Base-by-base conservation (phyloP, 805 yeast genomes). In the Candida endomychidarum region DNA sequence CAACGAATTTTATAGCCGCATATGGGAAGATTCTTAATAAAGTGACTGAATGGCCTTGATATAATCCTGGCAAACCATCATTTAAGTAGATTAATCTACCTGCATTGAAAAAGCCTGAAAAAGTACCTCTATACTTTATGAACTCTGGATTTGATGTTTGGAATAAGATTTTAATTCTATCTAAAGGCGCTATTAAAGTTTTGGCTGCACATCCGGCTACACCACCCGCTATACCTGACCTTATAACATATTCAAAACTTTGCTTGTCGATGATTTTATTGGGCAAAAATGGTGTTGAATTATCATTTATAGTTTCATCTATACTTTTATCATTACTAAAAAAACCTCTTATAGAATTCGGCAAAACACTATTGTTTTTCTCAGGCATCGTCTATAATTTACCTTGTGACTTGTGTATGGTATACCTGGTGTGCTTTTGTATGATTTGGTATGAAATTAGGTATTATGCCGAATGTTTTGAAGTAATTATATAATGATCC, bases 1-100 rank as follows among this genome's bases (percentile, higher is more conserved):
- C 90, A 11, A 93, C 96, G 61, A 91, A 93, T 60, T 93, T 93
- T 54, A 93, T 86, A 8, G 96, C 96, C 3, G 99, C 97, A 60
- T 93, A 93, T 1, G 99, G 99, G 60, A 93, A 91, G 3, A 93
- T 87, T 46, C 99, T 73, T 30, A 90, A 61, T 37, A 93, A 66
- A 0, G 99, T 93, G 1, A 95, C 96, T 4, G 96, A 86, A 60
- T 93, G 99, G 28, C 99, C 99, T 54, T 91, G 96, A 58, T 81
- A 91, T 40, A 93, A 76, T 1, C 99, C 99, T 30, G 66, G 47
- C 1, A 81, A 34, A 12, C 98, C 98, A 58, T 88, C 93, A 37
- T 66, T 70, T 6, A 51, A 41, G 65, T 78, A 78, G 18, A 93
- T 90, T 41, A 77, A 74, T 24, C 65, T 64, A 0, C 83, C 83